phyloP scores from a whole-genome alignment of 805 yeast genomes.

The Wickerhamiella kazuoi region DNA sequence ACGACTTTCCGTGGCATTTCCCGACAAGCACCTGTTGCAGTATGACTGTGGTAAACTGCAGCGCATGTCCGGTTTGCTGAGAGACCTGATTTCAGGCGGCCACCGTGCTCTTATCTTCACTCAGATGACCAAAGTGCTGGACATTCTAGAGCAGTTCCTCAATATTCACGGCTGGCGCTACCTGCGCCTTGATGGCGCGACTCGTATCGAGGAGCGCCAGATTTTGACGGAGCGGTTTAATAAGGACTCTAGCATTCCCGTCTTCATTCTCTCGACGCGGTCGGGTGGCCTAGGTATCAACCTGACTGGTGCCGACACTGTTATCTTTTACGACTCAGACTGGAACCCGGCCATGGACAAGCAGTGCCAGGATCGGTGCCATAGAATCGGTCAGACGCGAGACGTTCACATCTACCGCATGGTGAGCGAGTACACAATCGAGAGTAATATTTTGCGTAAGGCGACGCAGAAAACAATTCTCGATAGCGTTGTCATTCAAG shows the following conservation, averaged over 20 bases:
- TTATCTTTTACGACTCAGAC: constrained; percentile 92
- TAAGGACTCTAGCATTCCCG: constrained; percentile 68
- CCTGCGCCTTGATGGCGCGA: constrained; percentile 92
- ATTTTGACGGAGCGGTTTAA: constrained; percentile 84
- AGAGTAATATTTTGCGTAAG: constrained; percentile 79
- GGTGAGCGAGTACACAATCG: constrained; percentile 91
- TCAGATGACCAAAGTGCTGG: constrained; percentile 94
- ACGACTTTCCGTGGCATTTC: constrained; percentile 81
- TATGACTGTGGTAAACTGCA: constrained; percentile 96
- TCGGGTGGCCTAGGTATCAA: constrained; percentile 98
- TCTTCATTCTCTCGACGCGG: constrained; percentile 81
- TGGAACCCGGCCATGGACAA: constrained; percentile 99
- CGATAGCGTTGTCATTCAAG: constrained; percentile 90
- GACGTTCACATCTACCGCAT: constrained; percentile 95
- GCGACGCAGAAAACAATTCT: constrained; percentile 89
- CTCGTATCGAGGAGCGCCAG: constrained; percentile 94
- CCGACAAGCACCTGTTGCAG: constrained; percentile 79
- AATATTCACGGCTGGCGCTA: constrained; percentile 89
- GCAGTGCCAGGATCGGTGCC: constrained; percentile 98
- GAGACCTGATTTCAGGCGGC: constrained; percentile 65
- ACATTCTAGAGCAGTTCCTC: constrained; percentile 78
- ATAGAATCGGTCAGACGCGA: constrained; percentile 94
- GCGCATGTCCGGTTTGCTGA: constrained; percentile 55
- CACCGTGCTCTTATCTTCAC: constrained; percentile 93
- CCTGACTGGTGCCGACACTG: constrained; percentile 96